These are phyloP conservation scores for Trichoderma koningiopsis DNA, from an alignment of 2,329 filamentous ascomycete genomes.

Conservation along the genomic window DNA sequence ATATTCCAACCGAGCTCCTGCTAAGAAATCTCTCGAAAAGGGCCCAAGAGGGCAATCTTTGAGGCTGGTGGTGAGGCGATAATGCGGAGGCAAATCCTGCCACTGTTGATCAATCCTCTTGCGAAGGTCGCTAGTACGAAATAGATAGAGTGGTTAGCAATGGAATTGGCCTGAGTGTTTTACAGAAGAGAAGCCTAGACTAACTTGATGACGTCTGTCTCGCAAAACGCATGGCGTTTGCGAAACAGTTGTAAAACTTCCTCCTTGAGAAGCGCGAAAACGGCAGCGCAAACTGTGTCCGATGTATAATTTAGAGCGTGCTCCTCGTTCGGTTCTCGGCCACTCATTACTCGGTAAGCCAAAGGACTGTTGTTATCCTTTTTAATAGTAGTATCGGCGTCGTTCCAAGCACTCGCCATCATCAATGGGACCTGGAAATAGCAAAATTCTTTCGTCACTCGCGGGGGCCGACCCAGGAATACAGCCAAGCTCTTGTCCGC, in stretches of 20 bases:
- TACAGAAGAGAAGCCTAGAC: neutral
- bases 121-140: slow-evolving; percentile 3
- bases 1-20: slow-evolving; percentile 14
- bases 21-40: slow-evolving; percentile 14
- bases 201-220: slow-evolving; percentile 2
- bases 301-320: slow-evolving; percentile 16
- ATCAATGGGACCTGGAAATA: slow-evolving; percentile 17
- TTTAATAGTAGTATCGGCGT: neutral
- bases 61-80: slow-evolving; percentile 18
- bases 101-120: slow-evolving; percentile 13
- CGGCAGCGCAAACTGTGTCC: slow-evolving; percentile 2
- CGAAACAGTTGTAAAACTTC: slow-evolving; percentile 18
- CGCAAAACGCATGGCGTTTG: slow-evolving; percentile 12
- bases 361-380: neutral
- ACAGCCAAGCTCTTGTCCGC: slow-evolving; percentile 19
- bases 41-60: slow-evolving; percentile 19
- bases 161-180: too few relatives aligned
- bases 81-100: slow-evolving; percentile 19
- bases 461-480: slow-evolving; percentile 9
- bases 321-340: neutral
- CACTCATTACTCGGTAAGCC: neutral
- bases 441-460: slow-evolving; percentile 20
- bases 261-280: slow-evolving; percentile 14
- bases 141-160: neutral
- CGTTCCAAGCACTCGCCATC: neutral